Evolutionary conservation across 768 basidiomycete species (phyloP).

Genomic region (Leccinellum albellum): DNA sequence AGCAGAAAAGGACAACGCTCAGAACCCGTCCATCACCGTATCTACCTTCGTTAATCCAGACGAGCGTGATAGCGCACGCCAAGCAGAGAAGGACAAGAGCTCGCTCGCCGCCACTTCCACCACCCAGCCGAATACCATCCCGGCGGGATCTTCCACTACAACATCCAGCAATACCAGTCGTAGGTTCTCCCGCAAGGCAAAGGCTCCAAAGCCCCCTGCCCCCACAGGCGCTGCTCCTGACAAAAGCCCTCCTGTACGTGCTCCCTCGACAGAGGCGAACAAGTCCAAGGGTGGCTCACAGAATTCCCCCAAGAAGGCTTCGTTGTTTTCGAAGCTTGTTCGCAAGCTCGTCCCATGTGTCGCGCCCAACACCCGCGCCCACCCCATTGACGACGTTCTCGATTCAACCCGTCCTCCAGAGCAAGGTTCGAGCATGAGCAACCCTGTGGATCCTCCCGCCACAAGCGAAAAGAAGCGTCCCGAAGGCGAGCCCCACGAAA

Average conservation of each 20-base stretch:
- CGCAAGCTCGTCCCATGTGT: conserved; percentile 65
- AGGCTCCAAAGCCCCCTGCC: conserved; percentile 13
- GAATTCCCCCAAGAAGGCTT: conserved; percentile 40
- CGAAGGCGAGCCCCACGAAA: conserved; percentile 25
- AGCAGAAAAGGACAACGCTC: conserved; percentile 35
- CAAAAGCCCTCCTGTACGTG: conserved; percentile 32
- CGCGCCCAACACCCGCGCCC: conserved; percentile 46
- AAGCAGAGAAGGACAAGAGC: conserved; percentile 41
- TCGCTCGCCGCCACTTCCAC: conserved; percentile 43
- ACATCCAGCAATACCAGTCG: conserved; percentile 21
- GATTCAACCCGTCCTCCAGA: conserved; percentile 15
- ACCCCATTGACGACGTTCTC: conserved; percentile 40
- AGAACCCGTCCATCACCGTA: conserved; percentile 33
- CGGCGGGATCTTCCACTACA: conserved; percentile 21
- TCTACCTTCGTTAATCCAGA: conserved; percentile 33
- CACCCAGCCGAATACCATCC: conserved; percentile 37
- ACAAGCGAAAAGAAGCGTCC: conserved; percentile 29
- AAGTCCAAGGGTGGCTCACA: conserved; percentile 34
- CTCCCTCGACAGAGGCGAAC: conserved; percentile 32
- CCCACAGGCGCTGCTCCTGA: conserved; percentile 19
- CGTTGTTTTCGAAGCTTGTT: conserved; percentile 58
- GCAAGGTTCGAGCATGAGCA: conserved; percentile 18
- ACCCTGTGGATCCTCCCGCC: conserved; percentile 19
- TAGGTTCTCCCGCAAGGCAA: conserved; percentile 31
- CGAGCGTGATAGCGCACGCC: conserved; percentile 31